phyloP scores from a whole-genome alignment of 345 rosid genomes.

The Eucalyptus tenuipes region DNA sequence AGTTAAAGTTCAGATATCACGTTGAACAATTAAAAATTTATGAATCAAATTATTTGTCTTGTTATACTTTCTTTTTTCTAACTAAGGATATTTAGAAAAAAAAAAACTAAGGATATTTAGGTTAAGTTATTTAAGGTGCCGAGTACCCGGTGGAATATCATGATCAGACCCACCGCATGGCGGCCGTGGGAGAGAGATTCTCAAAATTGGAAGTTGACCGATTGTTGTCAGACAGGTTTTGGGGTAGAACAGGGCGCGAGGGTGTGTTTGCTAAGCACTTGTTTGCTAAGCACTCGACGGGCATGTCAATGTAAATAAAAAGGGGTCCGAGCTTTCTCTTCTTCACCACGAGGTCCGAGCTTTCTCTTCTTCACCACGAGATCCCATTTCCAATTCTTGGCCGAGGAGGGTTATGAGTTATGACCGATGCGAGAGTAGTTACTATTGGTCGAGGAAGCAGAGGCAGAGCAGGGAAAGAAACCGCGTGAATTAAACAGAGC shows the following conservation, averaged over 20 bases:
- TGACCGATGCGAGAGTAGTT: not conserved
- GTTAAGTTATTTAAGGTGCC: not conserved
- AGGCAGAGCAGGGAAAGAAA: not conserved
- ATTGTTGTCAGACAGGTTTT: not conserved
- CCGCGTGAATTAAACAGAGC: not conserved
- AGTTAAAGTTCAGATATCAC: accelerated
- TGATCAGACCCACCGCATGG: not conserved
- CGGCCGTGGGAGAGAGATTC: not conserved
- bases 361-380: not conserved
- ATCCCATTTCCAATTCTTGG: not conserved
- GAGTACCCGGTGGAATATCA: not conserved
- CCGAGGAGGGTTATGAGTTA: not conserved
- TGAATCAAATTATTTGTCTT: not conserved
- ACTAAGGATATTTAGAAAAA: not conserved
- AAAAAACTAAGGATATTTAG: not conserved
- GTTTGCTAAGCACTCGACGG: not conserved
- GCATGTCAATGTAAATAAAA: not conserved
- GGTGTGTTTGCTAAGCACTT: not conserved
- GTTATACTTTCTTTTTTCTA: not conserved
- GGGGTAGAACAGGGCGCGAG: not conserved
- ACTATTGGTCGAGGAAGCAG: not conserved
- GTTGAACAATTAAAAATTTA: too few relatives aligned
- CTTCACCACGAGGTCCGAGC: not conserved
- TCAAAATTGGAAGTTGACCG: not conserved
- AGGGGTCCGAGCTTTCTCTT: not conserved